Evolutionary conservation across 2,329 filamentous ascomycete species (phyloP), one percentile per base, ranked within the genome.

Genomic region (Penicillium digitatum): DNA sequence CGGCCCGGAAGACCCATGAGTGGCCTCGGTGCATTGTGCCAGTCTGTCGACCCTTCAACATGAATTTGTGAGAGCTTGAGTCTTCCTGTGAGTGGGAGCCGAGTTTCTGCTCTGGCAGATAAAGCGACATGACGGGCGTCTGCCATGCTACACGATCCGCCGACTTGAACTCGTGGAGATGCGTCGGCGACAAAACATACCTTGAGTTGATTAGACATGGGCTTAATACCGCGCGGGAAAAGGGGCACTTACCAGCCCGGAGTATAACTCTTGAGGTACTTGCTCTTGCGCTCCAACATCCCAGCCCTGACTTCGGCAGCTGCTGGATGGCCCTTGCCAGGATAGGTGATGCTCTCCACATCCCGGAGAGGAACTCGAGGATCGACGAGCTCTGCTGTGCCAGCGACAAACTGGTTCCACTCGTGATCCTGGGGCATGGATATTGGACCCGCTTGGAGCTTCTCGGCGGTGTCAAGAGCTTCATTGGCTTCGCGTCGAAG

Each of bases 111-210:
- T 97, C 94, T 7, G 89, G 89, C 27, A 99, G 83, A 70, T 94
- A 95, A 53, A 99, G 81, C 39, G 94, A 97, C 93, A 99, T 96
- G 70, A 97, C 85, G 0, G 94, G 94, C 37, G 89, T 87, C 74
- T 94, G 90, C 56, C 84, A 81, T 65, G 81, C 81, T 60, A 87
- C 88, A 72, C 93, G 92, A 75, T 97, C 93, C 62, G 91, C 90
- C n/a, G 91, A 96, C 73, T 96, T 96, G 82, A 97, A 99, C 75
- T 99, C 94, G 77, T 99, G 94, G 22, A 99, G 82, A 75, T 99
- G 94, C 53, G 94, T 97, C 16, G 94, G 90, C 65, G 94, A 96
- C 63, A 99, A 79, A 45, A 97, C 91, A 73, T 96, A 96, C 90
- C 89, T 94, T 64, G 9, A 31, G 3, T 35, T 26, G 12, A 48